phyloP scores from a whole-genome alignment of 2,329 filamentous ascomycete species.

The Cucurbitaria berberidis region DNA sequence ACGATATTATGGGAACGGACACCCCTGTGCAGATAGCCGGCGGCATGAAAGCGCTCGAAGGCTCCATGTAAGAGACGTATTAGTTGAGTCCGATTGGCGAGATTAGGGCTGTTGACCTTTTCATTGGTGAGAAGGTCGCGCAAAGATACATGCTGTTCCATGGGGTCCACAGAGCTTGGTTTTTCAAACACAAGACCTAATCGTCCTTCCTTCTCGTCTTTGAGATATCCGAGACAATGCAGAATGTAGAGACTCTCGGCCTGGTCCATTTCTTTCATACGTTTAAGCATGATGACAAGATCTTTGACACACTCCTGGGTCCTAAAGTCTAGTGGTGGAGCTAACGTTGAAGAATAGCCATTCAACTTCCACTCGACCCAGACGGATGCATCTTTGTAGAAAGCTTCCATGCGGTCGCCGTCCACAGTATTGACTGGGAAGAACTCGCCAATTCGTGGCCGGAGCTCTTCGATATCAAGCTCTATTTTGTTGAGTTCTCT shows the following conservation, averaged over 20 bases:
- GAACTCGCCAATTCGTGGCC: too few relatives aligned
- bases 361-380: conserved; percentile 2
- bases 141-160: background rate
- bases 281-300: background rate
- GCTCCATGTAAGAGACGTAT: background rate
- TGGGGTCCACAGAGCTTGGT: background rate
- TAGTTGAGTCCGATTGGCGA: background rate
- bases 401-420: background rate
- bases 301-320: background rate
- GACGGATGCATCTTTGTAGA: background rate
- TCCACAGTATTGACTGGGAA: too few relatives aligned
- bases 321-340: too few relatives aligned
- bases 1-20: background rate
- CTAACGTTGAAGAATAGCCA: too few relatives aligned
- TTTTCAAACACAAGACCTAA: background rate
- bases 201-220: background rate
- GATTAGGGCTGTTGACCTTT: background rate
- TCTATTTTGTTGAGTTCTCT: background rate
- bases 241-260: background rate
- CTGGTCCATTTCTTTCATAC: background rate
- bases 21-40: background rate
- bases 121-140: background rate
- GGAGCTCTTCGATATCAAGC: background rate
- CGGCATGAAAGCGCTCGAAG: background rate
- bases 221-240: background rate